Conservation (phyloP, 306 rosid genomes). For the Luffa acutangula region DNA sequence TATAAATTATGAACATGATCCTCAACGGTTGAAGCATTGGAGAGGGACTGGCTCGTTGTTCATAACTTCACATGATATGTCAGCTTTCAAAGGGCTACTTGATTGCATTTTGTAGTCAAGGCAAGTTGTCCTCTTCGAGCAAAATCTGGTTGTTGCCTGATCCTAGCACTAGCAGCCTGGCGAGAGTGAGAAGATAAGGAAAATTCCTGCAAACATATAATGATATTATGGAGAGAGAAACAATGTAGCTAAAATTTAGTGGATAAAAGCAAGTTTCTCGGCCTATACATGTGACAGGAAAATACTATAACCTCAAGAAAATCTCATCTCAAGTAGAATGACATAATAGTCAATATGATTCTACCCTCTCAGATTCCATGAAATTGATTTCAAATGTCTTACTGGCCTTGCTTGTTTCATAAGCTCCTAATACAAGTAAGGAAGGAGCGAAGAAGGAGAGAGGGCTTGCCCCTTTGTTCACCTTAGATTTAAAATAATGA, state of each 20-base stretch:
- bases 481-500: neutral
- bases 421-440: neutral
- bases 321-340: neutral
- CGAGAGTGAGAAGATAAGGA: neutral
- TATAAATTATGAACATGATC: neutral
- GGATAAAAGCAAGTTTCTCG: neutral
- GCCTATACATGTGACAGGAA: neutral
- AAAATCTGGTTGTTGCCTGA: neutral
- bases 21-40: neutral
- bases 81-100: neutral
- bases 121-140: neutral
- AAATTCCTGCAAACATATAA: neutral
- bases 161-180: neutral
- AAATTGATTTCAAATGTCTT: neutral
- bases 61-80: neutral
- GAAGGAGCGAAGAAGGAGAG: neutral
- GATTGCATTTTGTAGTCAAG: neutral
- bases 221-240: neutral
- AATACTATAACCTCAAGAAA: neutral
- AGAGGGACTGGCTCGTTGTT: neutral
- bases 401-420: neutral
- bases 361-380: neutral
- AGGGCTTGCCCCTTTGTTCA: neutral
- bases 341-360: neutral
- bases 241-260: neutral